These are phyloP conservation scores for Scedosporium apiospermum DNA, from an alignment of 2,329 filamentous ascomycete genomes.

Conservation along the genomic window DNA sequence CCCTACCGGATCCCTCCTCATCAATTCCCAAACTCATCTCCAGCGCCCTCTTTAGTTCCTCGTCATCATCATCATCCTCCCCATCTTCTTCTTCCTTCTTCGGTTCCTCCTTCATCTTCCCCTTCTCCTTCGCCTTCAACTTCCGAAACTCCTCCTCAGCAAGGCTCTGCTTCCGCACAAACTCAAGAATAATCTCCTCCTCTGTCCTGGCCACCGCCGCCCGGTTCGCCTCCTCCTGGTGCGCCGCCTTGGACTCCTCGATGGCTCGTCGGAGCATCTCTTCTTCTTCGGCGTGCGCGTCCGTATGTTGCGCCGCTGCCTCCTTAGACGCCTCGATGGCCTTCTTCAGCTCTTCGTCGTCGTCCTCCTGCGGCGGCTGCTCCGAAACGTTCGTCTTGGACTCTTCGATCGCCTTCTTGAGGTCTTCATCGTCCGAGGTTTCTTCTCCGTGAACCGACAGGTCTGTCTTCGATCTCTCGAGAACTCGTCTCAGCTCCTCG, in stretches of 20 bases:
- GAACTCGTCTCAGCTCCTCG: slow-evolving; percentile 28
- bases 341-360: slow-evolving; percentile 3
- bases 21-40: slow-evolving; percentile 2
- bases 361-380: not conserved
- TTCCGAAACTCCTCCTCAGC: slow-evolving; percentile 50
- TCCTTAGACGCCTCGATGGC: slow-evolving; percentile 27
- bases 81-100: not conserved
- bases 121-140: not conserved
- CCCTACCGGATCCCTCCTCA: not conserved
- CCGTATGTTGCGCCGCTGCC: slow-evolving; percentile 10
- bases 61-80: slow-evolving; percentile 2
- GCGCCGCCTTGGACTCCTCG: slow-evolving; percentile 34
- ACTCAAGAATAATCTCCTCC: slow-evolving; percentile 66
- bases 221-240: slow-evolving; percentile 31
- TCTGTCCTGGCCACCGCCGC: slow-evolving; percentile 41
- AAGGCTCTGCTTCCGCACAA: slow-evolving; percentile 67
- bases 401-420: slow-evolving; percentile 29
- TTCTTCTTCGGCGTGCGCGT: slow-evolving; percentile 24
- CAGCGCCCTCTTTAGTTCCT: slow-evolving; percentile 4
- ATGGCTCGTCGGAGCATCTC: slow-evolving; percentile 37
- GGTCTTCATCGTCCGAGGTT: slow-evolving; percentile 23
- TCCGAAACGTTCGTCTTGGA: slow-evolving; percentile 16
- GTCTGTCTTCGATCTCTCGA: slow-evolving; percentile 25
- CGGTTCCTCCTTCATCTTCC: not conserved
- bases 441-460: not conserved